Evolutionary conservation across 495 filamentous ascomycete genomes (phyloP).

Genomic region (Penicillium mononematosum): DNA sequence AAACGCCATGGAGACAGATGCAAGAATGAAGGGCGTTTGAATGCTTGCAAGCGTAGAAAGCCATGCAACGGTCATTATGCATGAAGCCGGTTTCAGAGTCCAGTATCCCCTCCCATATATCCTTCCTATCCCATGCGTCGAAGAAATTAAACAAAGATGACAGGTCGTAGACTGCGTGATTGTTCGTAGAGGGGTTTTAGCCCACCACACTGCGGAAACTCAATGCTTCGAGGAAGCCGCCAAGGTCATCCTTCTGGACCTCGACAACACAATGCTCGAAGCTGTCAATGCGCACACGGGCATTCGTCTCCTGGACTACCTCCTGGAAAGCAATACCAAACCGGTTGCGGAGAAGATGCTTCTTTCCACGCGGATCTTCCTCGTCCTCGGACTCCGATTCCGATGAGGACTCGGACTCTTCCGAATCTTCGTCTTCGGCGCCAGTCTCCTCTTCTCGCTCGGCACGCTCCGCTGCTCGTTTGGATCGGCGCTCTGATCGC

Average conservation of each 20-base stretch:
- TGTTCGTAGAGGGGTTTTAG: slow-evolving; percentile 36
- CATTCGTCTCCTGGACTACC: slow-evolving; percentile 87
- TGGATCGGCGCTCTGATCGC: slow-evolving; percentile 56
- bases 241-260: slow-evolving; percentile 91
- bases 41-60: slow-evolving; percentile 22
- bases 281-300: slow-evolving; percentile 86
- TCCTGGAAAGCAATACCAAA: slow-evolving; percentile 97
- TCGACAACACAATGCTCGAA: slow-evolving; percentile 98
- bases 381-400: slow-evolving; percentile 62
- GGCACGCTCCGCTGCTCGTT: slow-evolving; percentile 42
- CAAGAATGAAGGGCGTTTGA: slow-evolving; percentile 21
- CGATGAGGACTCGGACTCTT: slow-evolving; percentile 59
- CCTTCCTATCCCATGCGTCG: slow-evolving; percentile 19
- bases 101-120: slow-evolving; percentile 22
- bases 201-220: slow-evolving; percentile 92
- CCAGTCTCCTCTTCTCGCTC: slow-evolving; percentile 52
- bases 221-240: slow-evolving; percentile 85
- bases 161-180: slow-evolving; percentile 34
- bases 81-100: slow-evolving; percentile 13
- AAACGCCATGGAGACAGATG: slow-evolving; percentile 29
- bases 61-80: slow-evolving; percentile 25
- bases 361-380: slow-evolving; percentile 51
- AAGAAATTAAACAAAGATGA: slow-evolving; percentile 22
- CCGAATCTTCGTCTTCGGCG: slow-evolving; percentile 58
- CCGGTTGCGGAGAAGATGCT: slow-evolving; percentile 72